phyloP scores from a whole-genome alignment of 2,329 filamentous ascomycete genomes.

The Chrysoporthe puriensis region DNA sequence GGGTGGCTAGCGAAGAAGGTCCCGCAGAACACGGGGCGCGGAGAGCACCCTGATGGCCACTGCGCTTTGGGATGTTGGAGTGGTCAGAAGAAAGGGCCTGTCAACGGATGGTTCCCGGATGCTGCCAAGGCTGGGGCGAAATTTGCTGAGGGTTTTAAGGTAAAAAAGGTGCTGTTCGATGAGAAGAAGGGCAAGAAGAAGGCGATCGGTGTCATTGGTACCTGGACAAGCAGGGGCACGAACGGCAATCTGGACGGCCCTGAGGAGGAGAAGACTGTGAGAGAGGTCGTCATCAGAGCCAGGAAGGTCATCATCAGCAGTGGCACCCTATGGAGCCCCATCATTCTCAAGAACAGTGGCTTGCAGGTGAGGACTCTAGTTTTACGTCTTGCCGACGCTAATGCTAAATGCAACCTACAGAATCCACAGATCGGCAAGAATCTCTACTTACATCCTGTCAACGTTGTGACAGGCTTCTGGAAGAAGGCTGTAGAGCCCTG shows the following conservation, averaged over 20 bases:
- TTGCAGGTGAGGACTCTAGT: slow-evolving; percentile 54
- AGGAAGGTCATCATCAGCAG: slow-evolving; percentile 75
- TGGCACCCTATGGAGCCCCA: slow-evolving; percentile 73
- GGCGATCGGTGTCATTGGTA: slow-evolving; percentile 71
- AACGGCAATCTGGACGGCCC: slow-evolving; percentile 41
- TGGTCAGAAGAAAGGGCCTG: slow-evolving; percentile 75
- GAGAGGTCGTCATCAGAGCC: slow-evolving; percentile 71
- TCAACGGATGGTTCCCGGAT: slow-evolving; percentile 74
- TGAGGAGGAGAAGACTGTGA: slow-evolving; percentile 50
- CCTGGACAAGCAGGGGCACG: slow-evolving; percentile 71
- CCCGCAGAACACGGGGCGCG: slow-evolving; percentile 75
- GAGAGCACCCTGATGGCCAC: slow-evolving; percentile 70
- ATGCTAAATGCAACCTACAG: slow-evolving; percentile 37
- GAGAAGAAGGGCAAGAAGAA: slow-evolving; percentile 51
- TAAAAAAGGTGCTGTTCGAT: slow-evolving; percentile 70
- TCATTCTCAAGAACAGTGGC: slow-evolving; percentile 74
- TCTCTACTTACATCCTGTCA: slow-evolving; percentile 79
- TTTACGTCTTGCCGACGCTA: neutral
- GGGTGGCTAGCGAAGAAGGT: slow-evolving; percentile 71
- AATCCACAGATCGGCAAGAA: slow-evolving; percentile 83
- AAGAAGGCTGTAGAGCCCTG: slow-evolving; percentile 67
- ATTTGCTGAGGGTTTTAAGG: slow-evolving; percentile 80
- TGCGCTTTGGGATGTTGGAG: slow-evolving; percentile 63
- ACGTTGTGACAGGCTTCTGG: slow-evolving; percentile 62
- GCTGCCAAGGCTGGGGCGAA: slow-evolving; percentile 73